These are phyloP conservation scores for Kregervanrija pseudodelftensis DNA, from an alignment of 805 yeast species.

Conservation along the genomic window DNA sequence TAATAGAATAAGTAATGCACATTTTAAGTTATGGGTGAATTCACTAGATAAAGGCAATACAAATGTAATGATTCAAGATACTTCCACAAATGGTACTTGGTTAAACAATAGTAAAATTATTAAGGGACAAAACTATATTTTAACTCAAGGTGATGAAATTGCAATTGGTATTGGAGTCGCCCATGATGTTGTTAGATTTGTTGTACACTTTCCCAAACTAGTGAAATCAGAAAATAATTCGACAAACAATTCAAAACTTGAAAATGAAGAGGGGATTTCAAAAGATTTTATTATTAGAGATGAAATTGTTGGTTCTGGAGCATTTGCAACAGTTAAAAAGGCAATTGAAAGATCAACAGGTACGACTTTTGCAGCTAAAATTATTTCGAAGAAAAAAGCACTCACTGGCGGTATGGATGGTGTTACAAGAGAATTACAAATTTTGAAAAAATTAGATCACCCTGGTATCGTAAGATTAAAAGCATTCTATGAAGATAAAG, in stretches of 20 bases:
- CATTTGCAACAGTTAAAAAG: constrained; percentile 91
- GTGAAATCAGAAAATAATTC: not conserved
- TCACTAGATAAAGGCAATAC: constrained; percentile 31
- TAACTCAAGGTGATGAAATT: constrained; percentile 90
- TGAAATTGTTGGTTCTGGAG: constrained; percentile 95
- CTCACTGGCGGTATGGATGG: constrained; percentile 71
- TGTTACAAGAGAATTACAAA: constrained; percentile 79
- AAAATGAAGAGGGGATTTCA: constrained; percentile 21
- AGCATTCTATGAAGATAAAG: constrained; percentile 79
- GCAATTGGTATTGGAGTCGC: constrained; percentile 83
- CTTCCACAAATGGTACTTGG: constrained; percentile 90
- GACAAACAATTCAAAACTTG: not conserved
- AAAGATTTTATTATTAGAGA: constrained; percentile 65
- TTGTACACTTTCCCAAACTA: constrained; percentile 37
- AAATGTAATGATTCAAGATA: constrained; percentile 54
- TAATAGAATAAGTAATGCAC: constrained; percentile 66
- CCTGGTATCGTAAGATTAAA: constrained; percentile 78
- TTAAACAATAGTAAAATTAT: constrained; percentile 68
- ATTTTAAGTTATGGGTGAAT: constrained; percentile 62
- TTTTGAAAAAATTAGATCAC: constrained; percentile 70
- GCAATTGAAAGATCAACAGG: constrained; percentile 85
- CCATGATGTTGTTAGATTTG: constrained; percentile 52
- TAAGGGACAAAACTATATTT: constrained; percentile 69
- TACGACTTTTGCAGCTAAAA: constrained; percentile 82
- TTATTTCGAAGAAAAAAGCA: constrained; percentile 75